Percentiles rank a stretch among this genome's conserved stretches.
Conservation (phyloP, 257 asterid genomes). For the Nemophila menziesii region DNA sequence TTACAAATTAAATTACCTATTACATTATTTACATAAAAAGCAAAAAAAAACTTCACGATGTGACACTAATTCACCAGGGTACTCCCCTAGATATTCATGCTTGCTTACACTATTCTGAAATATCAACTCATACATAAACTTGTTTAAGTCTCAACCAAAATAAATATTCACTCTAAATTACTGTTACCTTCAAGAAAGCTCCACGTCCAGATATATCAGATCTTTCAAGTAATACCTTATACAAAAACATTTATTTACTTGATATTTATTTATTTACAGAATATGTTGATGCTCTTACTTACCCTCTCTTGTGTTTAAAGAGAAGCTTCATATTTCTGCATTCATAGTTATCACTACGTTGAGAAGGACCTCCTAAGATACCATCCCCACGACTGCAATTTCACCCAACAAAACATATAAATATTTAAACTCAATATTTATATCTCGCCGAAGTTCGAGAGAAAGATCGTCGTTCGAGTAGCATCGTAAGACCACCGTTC, state of each 20-base stretch:
- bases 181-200: conserved; percentile 87
- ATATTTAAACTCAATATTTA: too few species aligned
- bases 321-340: conserved; percentile 98
- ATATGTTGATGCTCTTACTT: too few species aligned
- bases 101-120: conserved; percentile 79
- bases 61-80: conserved; percentile 89
- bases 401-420: too few species aligned
- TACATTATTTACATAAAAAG: too few species aligned
- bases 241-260: too few species aligned
- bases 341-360: conserved; percentile 85
- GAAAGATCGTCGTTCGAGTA: too few species aligned
- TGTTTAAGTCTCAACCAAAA: conserved; percentile 12
- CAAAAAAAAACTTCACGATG: conserved; percentile 98
- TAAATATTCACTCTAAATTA: background rate
- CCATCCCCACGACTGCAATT: conserved; percentile 96
- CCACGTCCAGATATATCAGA: conserved; percentile 99
- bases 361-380: conserved; percentile 70
- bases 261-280: too few species aligned
- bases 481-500: too few species aligned
- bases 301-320: conserved; percentile 91
- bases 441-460: too few species aligned
- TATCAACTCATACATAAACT: conserved; percentile 6
- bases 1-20: too few species aligned
- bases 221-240: conserved; percentile 81
- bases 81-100: conserved; percentile 94